Base-by-base conservation (phyloP, 768 basidiomycete genomes). In the Amanita phalloides region DNA sequence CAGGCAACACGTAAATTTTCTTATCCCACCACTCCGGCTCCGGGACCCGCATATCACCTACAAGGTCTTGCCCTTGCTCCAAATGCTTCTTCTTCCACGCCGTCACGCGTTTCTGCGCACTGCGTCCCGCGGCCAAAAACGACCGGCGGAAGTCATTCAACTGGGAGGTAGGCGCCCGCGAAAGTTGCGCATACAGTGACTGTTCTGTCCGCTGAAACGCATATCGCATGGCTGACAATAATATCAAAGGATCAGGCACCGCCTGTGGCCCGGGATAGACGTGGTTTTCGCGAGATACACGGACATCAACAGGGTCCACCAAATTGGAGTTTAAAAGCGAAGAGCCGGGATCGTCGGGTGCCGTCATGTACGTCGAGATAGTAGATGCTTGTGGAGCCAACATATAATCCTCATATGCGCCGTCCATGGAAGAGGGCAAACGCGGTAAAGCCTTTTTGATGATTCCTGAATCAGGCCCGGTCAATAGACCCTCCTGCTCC, bases 11-110 rank as follows among this genome's bases (percentile, higher is more conserved):
- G 67, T 88, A 81, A 60, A 71, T 81, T 7, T 72, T 73, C 17
- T 64, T 66, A 13, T 60, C 63, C 83, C 82, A 86, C 85, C 85
- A 89, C 30, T 71, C 75, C 1, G 84, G 84, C 52, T 81, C 77
- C n/a, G 60, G 57, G 8, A 61, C 62, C 21, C 60, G 54, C 45
- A 64, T 86, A 82, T 60, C 17, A 17, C 17, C 17, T 17, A 17
- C 17, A 17, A 17, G 17, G 17, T 17, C 17, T 17, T 17, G 17
- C 17, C 17, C 17, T 17, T 17, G 17, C 17, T 17, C 17, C 17
- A 17, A 17, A 17, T 17, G 17, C 17, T 86, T 86, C 61, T 64
- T 68, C 65, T 82, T 75, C 84, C 84, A 86, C 0, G 81, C 82
- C 0, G 59, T 51, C 9, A 86, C 58, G 30, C 84, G 68, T 54